Base-by-base conservation (phyloP, 2,329 filamentous ascomycete genomes). In the Harringtonia aguacate region DNA sequence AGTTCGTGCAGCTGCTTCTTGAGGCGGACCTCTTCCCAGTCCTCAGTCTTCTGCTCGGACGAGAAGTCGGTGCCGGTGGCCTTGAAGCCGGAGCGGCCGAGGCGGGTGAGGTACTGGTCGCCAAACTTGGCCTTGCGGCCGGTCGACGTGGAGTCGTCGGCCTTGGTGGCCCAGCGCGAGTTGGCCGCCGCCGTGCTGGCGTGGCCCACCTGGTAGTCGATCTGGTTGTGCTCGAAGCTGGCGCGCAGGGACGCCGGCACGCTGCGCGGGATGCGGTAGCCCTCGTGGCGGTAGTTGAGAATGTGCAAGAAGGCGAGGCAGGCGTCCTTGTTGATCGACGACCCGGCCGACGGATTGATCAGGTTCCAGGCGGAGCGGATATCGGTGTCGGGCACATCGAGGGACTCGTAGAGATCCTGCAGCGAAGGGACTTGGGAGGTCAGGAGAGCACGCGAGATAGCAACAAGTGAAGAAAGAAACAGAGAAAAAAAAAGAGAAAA, bases 111-210 rank as follows among this genome's bases (percentile, higher is more conserved):
- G 64, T 97, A 98, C 51, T 94, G 86, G 62, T 98, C 92, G 52
- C 92, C 92, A 58, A 98, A 98, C 67, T 95, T 95, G 55, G 88
- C 84, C 67, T 98, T 98, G 58, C 86, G 84, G 46, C 90, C 89
- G 1, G 87, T 92, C 30, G 76, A 67, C 0, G 90, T 95, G 52
- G 77, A 76, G 41, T 94, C 86, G 58, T 89, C 85, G 39, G 81
- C 77, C 50, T 83, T 79, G 48, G 79, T 75, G 3, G 85, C 87
- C 84, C 88, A 94, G 55, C 83, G 79, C 48, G 84, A 84, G 33
- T 30, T 28, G 14, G 47, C 78, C 2, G 69, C 67, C n/a, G 70
- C 65, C 29, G 73, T 70, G 45, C 73, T 71, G 50, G 84, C 77
- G 56, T 84, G 83, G 61, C 94, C 87, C 48, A 97, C 61, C 58